Evolutionary conservation across 1,284 basidiomycete genomes (phyloP).

Genomic region (Ganoderma resinaceum): DNA sequence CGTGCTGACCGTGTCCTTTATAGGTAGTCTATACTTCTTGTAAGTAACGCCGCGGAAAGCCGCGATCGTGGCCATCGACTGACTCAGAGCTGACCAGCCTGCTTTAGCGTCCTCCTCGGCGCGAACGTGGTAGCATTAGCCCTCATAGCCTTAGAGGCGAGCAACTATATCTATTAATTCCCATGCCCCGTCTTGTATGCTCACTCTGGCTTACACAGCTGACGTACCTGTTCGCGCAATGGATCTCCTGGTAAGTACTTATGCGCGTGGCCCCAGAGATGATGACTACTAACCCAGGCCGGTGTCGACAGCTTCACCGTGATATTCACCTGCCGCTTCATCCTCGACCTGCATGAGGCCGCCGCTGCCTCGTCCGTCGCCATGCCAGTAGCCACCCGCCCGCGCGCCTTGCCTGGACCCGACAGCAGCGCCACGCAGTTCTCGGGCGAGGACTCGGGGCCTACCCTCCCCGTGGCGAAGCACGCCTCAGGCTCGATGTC

Average conservation of each 20-base stretch:
- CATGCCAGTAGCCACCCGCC: neutral
- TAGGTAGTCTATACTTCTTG: neutral
- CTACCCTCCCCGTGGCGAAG: neutral
- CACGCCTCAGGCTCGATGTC: neutral
- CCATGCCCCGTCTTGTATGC: neutral
- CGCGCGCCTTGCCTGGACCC: neutral
- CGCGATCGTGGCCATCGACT: too few relatives aligned
- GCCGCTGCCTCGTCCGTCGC: neutral
- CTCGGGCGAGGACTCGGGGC: neutral
- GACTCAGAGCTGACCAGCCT: neutral
- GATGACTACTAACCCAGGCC: neutral
- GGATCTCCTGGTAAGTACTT: neutral
- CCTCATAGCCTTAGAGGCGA: neutral
- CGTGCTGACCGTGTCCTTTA: too few relatives aligned
- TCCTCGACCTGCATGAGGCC: slow-evolving; percentile 5
- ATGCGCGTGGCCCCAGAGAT: neutral
- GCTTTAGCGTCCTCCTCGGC: neutral
- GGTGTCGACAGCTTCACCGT: neutral
- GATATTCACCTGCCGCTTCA: slow-evolving; percentile 6
- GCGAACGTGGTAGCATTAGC: neutral
- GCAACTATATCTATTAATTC: neutral
- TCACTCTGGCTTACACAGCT: neutral
- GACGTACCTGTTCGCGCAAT: neutral
- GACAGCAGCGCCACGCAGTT: neutral
- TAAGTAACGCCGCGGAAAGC: neutral